A percentile compares a stretch with the other conserved stretches of the same genome.
phyloP scores from a whole-genome alignment of 306 rosid species.

The Trifolium subterraneum region DNA sequence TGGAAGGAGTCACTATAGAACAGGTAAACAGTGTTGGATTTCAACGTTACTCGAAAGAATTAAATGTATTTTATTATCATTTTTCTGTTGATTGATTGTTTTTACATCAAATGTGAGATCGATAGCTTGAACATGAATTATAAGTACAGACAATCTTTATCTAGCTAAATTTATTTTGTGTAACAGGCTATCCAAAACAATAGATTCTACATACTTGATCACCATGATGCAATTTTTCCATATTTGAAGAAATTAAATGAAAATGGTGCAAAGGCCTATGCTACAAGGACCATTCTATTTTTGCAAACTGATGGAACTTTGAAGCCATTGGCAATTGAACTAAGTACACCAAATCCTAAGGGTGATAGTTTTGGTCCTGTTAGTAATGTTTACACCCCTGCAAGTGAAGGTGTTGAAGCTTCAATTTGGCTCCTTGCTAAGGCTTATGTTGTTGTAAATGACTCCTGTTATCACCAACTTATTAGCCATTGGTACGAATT shows the following conservation, averaged over 20 bases:
- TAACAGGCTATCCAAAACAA: conserved; percentile 48
- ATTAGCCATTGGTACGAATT: conserved; percentile 68
- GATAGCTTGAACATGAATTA: too few relatives aligned
- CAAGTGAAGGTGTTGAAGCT: conserved; percentile 60
- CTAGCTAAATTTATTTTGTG: too few relatives aligned
- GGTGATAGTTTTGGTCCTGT: conserved; percentile 62
- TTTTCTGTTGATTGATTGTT: too few relatives aligned
- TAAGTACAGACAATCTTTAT: too few relatives aligned
- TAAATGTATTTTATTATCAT: too few relatives aligned
- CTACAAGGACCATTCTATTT: conserved; percentile 64
- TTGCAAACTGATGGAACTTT: conserved; percentile 69
- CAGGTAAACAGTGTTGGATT: conserved; percentile 23
- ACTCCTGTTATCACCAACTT: conserved; percentile 87
- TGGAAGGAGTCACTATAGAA: conserved; percentile 60
- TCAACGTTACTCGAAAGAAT: too few relatives aligned
- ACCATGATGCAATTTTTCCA: conserved; percentile 66
- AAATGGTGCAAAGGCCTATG: conserved; percentile 57
- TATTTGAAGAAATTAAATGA: conserved; percentile 63
- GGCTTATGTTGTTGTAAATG: conserved; percentile 86
- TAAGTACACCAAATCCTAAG: conserved; percentile 60
- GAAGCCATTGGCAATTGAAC: conserved; percentile 77
- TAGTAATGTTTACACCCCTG: conserved; percentile 58
- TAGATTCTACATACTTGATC: conserved; percentile 65
- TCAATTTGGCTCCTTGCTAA: conserved; percentile 78
- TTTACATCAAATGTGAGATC: too few relatives aligned